Evolutionary conservation across 2,329 filamentous ascomycete species (phyloP).

Genomic region (Calonectria crousiana): DNA sequence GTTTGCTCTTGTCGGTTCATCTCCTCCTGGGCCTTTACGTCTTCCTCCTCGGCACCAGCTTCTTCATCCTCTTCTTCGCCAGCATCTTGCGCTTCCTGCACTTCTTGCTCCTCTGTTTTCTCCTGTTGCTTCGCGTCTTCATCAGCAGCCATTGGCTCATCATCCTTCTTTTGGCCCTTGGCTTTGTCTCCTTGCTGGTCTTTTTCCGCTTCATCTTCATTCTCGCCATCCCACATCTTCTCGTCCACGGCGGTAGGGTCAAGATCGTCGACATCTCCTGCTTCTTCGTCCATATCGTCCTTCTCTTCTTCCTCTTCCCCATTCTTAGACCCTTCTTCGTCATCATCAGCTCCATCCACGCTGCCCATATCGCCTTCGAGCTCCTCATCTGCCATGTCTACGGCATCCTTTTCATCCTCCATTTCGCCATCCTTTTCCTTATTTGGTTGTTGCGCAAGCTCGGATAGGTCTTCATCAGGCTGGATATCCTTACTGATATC

Average conservation of each 20-base stretch:
- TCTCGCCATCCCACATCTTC: slow-evolving; percentile 97
- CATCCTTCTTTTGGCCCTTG: slow-evolving; percentile 75
- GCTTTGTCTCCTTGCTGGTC: slow-evolving; percentile 82
- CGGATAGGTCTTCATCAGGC: slow-evolving; percentile 91
- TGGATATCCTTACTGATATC: slow-evolving; percentile 98
- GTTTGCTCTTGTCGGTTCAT: slow-evolving; percentile 77
- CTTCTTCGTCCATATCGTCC: slow-evolving; percentile 88
- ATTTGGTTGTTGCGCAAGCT: slow-evolving; percentile 88
- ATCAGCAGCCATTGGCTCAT: slow-evolving; percentile 70
- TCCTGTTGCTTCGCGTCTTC: slow-evolving; percentile 68
- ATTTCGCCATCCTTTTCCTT: slow-evolving; percentile 75
- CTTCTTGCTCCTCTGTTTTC: slow-evolving; percentile 48
- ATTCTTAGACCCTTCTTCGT: slow-evolving; percentile 70
- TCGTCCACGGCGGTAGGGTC: slow-evolving; percentile 94
- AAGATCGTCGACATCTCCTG: slow-evolving; percentile 90
- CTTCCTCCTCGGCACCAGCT: slow-evolving; percentile 71
- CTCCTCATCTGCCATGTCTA: slow-evolving; percentile 94
- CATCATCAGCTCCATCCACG: slow-evolving; percentile 71
- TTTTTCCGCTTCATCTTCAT: slow-evolving; percentile 83
- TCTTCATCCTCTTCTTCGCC: slow-evolving; percentile 68
- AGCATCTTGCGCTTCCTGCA: slow-evolving; percentile 58
- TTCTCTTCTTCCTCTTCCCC: slow-evolving; percentile 74
- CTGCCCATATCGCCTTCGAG: slow-evolving; percentile 86
- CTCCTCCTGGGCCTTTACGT: slow-evolving; percentile 67
- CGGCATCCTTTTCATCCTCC: slow-evolving; percentile 84